Evolutionary conservation across 129 eudicot species (phyloP).

Genomic region (Tagetes erecta): DNA sequence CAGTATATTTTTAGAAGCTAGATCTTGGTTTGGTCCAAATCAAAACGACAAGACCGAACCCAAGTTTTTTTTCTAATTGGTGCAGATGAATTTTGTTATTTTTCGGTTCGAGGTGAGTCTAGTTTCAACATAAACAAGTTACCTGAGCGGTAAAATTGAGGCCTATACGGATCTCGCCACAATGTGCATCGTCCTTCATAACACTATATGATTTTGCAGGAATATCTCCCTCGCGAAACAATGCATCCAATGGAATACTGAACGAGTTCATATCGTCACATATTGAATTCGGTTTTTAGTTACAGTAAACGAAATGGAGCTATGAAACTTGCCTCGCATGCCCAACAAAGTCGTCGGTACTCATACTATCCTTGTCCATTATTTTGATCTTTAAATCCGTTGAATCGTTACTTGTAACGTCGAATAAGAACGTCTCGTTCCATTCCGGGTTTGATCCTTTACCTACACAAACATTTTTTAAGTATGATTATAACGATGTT

Average conservation of each 20-base stretch:
- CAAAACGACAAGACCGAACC: too few species aligned
- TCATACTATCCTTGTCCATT: constrained; percentile 54
- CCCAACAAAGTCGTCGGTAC: constrained; percentile 64
- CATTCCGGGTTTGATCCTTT: constrained; percentile 63
- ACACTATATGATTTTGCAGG: constrained; percentile 54
- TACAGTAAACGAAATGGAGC: neutral
- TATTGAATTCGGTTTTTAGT: neutral
- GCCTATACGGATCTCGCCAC: constrained; percentile 64
- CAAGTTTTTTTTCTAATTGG: too few species aligned
- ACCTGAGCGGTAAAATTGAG: constrained; percentile 65
- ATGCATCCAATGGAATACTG: constrained; percentile 54
- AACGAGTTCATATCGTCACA: neutral
- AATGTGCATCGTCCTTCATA: constrained; percentile 51
- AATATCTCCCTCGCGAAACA: constrained; percentile 50
- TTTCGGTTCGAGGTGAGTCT: too few species aligned
- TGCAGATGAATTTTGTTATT: too few species aligned
- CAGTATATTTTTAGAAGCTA: too few species aligned
- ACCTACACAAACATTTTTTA: constrained; percentile 26
- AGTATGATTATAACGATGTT: neutral
- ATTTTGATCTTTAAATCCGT: constrained; percentile 48
- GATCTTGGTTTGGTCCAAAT: too few species aligned
- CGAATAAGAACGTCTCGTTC: constrained; percentile 72
- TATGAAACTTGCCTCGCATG: constrained; percentile 53
- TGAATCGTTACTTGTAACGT: constrained; percentile 36
- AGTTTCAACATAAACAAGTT: too few species aligned